Base-by-base conservation (phyloP, 495 filamentous ascomycete species). In the Chaetomium fimeti region DNA sequence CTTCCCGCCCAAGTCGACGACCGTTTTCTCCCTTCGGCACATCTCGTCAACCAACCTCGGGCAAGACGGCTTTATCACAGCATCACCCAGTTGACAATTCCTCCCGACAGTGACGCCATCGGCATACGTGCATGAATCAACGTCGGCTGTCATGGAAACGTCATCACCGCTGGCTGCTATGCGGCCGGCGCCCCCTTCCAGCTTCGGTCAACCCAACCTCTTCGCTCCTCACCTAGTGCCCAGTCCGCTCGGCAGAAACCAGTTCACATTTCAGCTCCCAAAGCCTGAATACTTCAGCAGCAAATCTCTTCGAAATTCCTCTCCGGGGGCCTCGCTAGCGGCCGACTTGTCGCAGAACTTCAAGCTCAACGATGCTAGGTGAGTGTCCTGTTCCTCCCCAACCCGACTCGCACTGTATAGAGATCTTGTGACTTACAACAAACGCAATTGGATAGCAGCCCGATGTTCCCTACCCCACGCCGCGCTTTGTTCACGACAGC, bases 331-430 rank as follows among this genome's bases (percentile, higher is more conserved):
- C 3, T 94, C 90, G 70, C 78, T 98, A 65, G 93, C 92, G 24
- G 92, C 92, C 51, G 94, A 98, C 75, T 82, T 97, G 68, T 97
- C 92, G 51, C 92, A 96, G 74, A 98, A 97, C 80, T 96, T 98
- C 70, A 92, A 92, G 68, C 88, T 96, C 67, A 85, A 80, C 62
- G 92, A 96, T 72, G 88, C 88, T 67, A 95, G 91, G 93, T 96
- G 73, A 74, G 76, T 81, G 65, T 29, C 69, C 54, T 36, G 5
- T 40, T 54, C 36, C n/a, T 25, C 51, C 47, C 60, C 38, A 36
- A 1, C 28, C n/a, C 20, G 5, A 16, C 28, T 27, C 22, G 49
- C 28, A 51, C 51, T 18, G 2, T 38, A 29, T 20, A n/a, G 61
- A 54, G n/a, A 12, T 13, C 24, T 40, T 27, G 53, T 66, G 61